Conservation (phyloP, 495 filamentous ascomycete species). For the Xylaria nigripes region DNA sequence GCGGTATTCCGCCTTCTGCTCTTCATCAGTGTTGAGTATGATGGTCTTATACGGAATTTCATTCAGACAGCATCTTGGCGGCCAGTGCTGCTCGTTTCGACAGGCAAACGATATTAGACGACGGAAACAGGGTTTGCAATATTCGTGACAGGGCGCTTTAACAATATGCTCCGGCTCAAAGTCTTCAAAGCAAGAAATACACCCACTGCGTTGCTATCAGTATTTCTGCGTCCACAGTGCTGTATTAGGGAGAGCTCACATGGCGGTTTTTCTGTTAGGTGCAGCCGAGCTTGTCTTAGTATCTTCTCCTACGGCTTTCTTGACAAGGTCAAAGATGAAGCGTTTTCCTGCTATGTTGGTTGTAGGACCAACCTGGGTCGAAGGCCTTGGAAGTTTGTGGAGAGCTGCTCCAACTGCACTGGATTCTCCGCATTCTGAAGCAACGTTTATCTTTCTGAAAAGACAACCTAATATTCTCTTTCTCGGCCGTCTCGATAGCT, state of each 20-base stretch:
- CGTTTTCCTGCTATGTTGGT: constrained; percentile 10
- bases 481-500: constrained; percentile 11
- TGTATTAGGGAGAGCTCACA: constrained; percentile 15
- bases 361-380: background rate
- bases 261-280: constrained; percentile 13
- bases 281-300: constrained; percentile 1
- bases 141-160: constrained; percentile 31
- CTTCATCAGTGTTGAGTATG: constrained; percentile 15
- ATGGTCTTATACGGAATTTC: constrained; percentile 28
- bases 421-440: constrained; percentile 16
- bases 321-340: constrained; percentile 14
- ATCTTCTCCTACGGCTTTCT: constrained; percentile 13
- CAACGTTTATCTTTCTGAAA: constrained; percentile 16
- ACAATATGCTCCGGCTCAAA: constrained; percentile 24
- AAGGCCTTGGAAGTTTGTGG: constrained; percentile 11
- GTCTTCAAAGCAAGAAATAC: constrained; percentile 37
- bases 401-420: constrained; percentile 19
- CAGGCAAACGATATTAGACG: constrained; percentile 30
- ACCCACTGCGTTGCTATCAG: constrained; percentile 23
- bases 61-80: constrained; percentile 39
- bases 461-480: constrained; percentile 13
- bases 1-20: constrained; percentile 19
- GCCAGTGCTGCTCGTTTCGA: constrained; percentile 36
- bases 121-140: constrained; percentile 35
- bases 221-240: background rate